Conservation (phyloP, 2,329 filamentous ascomycete species). For the Pseudogymnoascus sp. region DNA sequence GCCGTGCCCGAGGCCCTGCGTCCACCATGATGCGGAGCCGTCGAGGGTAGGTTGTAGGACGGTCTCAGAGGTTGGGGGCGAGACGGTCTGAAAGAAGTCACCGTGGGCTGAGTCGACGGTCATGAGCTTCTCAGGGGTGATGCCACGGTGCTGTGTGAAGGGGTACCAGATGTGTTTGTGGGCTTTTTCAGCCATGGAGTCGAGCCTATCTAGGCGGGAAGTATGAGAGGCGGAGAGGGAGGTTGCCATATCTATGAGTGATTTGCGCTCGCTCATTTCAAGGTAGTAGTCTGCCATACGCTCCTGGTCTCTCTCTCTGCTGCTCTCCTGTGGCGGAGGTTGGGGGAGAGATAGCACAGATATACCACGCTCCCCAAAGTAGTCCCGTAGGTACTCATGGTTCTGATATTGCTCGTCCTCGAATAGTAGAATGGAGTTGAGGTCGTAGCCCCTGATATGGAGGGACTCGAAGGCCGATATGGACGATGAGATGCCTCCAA, state of each 20-base stretch:
- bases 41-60: constrained; percentile 64
- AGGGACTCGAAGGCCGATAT: constrained; percentile 76
- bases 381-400: constrained; percentile 55
- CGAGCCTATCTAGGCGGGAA: constrained; percentile 48
- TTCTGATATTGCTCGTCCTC: constrained; percentile 58
- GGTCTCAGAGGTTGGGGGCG: constrained; percentile 5
- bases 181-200: constrained; percentile 53
- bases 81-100: constrained; percentile 62
- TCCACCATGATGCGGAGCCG: constrained; percentile 87
- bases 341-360: constrained; percentile 46
- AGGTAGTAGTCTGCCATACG: constrained; percentile 59
- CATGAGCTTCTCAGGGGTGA: constrained; percentile 54
- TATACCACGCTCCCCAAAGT: constrained; percentile 55
- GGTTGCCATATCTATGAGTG: constrained; percentile 39
- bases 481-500: constrained; percentile 73
- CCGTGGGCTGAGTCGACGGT: constrained; percentile 74
- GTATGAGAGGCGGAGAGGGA: constrained; percentile 46
- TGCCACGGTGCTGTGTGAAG: constrained; percentile 68
- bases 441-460: constrained; percentile 67
- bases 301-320: constrained; percentile 40
- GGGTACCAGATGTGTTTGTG: constrained; percentile 71
- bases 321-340: constrained; percentile 40
- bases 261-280: constrained; percentile 31
- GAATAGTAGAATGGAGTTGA: constrained; percentile 64
- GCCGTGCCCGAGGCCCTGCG: constrained; percentile 75